Base-by-base conservation (phyloP, 1,284 basidiomycete species). In the Marasmius tenuissimus region DNA sequence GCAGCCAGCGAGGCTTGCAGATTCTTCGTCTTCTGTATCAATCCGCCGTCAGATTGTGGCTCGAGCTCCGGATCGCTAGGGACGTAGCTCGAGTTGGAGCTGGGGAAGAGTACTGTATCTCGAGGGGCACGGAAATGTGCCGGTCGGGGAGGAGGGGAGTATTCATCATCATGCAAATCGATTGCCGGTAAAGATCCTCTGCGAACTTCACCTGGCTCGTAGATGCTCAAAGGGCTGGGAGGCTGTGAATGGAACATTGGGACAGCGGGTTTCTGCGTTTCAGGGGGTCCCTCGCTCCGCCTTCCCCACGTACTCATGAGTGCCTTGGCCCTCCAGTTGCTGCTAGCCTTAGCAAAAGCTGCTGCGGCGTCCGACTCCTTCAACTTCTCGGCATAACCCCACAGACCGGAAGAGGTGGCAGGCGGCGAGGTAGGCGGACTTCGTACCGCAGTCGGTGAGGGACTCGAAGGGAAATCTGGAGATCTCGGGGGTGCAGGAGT, bases 351-450 rank as follows among this genome's bases (percentile, higher is more conserved):
- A 3, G 90, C 79, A 12, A 92, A 71, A 1, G 81, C 80, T 6
- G 91, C 90, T 39, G 85, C 80, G 4, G 89, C 77, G 68, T 92
- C 88, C 2, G 89, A 91, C 59, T 89, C 85, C 68, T 83, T 88
- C 12, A 92, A 69, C 69, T 86, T 91, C 68, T 85, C 88, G 0
- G 91, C 88, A 69, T 92, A 92, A 47, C 74, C 72, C 88, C 88
- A 90, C 27, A 61, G 50, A 52, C 57, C 53, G 35, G 61, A 56
- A 38, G 61, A 58, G 34, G 65, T 59, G 27, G 54, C 39, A 33
- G 59, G 58, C 18, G 54, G 48, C 33, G 66, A 65, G 6, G 70
- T 65, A n/a, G 61, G 58, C n/a, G 71, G 9, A 18, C n/a, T 35
- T 18, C 12, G 5, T 54, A n/a, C 35, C 16, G 35, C 16, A 4